Conservation (phyloP, 192 early-diverging fungal species). For the Spinellus fusiger region DNA sequence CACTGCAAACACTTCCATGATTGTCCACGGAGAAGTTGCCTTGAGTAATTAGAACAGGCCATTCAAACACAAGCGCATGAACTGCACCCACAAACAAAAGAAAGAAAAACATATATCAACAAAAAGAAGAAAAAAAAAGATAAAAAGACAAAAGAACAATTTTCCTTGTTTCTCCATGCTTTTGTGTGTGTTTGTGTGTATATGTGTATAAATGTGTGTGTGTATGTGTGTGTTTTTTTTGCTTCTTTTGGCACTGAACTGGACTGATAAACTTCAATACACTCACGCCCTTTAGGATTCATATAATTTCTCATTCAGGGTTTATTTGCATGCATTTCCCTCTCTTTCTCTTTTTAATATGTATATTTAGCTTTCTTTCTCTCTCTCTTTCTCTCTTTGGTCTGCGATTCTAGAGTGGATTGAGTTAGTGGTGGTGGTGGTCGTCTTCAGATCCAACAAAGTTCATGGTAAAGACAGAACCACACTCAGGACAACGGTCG, state of each 20-base stretch:
- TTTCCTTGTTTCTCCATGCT: background rate
- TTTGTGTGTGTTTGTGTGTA: background rate
- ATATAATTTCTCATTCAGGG: too few species aligned
- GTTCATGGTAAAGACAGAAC: conserved; percentile 67
- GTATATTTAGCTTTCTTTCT: background rate
- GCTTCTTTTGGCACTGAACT: too few species aligned
- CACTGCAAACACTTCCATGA: too few species aligned
- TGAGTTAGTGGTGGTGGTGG: conserved; percentile 32
- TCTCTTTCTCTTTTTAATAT: too few species aligned
- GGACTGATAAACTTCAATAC: too few species aligned
- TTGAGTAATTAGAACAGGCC: background rate
- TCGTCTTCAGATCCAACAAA: conserved; percentile 32
- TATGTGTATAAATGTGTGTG: background rate
- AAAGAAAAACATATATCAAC: background rate
- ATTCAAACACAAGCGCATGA: background rate
- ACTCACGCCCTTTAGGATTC: too few species aligned
- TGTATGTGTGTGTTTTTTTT: background rate
- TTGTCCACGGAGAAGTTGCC: too few species aligned
- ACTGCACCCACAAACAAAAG: background rate
- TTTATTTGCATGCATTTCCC: too few species aligned
- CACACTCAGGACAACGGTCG: conserved; percentile 95
- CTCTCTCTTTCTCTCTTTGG: background rate
- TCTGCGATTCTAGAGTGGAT: too few species aligned
- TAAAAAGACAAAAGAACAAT: background rate
- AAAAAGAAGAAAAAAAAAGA: background rate